These are phyloP conservation scores for Penstemon barbatus DNA, from an alignment of 257 asterid genomes.

Conservation along the genomic window DNA sequence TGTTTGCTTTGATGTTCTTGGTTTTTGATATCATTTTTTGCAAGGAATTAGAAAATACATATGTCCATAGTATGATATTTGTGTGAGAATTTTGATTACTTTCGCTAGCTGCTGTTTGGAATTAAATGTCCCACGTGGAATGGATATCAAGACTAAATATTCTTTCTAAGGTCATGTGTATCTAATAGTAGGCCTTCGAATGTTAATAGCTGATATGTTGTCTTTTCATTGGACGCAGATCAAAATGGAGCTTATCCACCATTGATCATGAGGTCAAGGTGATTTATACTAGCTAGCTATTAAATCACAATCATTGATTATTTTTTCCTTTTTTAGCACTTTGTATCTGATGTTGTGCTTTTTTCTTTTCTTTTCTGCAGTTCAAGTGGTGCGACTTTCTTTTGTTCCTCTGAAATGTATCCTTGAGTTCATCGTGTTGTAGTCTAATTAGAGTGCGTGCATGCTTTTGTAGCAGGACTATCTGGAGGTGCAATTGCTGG, in stretches of 20 bases:
- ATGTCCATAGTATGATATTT: neutral
- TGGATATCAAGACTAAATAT: too few relatives aligned
- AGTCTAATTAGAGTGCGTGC: slow-evolving; percentile 25
- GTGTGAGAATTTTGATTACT: neutral
- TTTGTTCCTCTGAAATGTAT: slow-evolving; percentile 22
- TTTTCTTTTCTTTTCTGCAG: slow-evolving; percentile 48
- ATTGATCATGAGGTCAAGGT: slow-evolving; percentile 52
- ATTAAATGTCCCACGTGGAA: neutral
- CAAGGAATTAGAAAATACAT: neutral
- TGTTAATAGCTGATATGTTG: slow-evolving; percentile 27
- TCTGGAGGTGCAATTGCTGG: slow-evolving; percentile 80
- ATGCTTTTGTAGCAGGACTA: slow-evolving; percentile 47
- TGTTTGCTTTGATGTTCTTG: slow-evolving; percentile 12
- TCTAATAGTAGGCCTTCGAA: too few relatives aligned
- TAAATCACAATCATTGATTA: neutral
- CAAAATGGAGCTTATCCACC: slow-evolving; percentile 81
- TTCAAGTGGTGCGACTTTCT: slow-evolving; percentile 64
- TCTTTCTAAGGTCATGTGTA: too few relatives aligned
- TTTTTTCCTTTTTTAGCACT: neutral
- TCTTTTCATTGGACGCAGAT: slow-evolving; percentile 52
- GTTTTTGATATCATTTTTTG: slow-evolving; percentile 3
- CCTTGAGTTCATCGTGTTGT: slow-evolving; percentile 5
- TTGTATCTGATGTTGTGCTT: slow-evolving; percentile 30
- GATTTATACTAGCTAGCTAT: slow-evolving; percentile 18
- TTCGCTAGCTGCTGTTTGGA: neutral